A percentile compares a stretch with the other conserved stretches of the same genome.
phyloP scores from a whole-genome alignment of 192 early-diverging fungal species.

The Endogone sp. region DNA sequence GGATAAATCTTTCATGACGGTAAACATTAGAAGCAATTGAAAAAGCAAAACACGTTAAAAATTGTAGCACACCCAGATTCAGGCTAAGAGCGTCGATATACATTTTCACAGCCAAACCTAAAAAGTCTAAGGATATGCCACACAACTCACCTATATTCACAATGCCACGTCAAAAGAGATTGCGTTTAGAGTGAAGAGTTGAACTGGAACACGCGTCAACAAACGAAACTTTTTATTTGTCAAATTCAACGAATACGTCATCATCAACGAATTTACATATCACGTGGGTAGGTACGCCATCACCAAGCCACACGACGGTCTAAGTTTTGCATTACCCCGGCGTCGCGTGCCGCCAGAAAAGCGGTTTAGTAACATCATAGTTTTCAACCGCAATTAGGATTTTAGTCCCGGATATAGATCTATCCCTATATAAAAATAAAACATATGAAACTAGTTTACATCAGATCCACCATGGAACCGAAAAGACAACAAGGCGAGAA shows the following conservation, averaged over 20 bases:
- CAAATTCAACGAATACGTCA: neutral
- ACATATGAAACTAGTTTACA: neutral
- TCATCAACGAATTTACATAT: neutral
- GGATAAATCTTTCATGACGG: neutral
- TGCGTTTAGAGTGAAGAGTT: neutral
- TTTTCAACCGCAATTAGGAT: neutral
- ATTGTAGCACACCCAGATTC: neutral
- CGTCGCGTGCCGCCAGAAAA: no score
- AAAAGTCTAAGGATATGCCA: neutral
- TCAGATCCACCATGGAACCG: neutral
- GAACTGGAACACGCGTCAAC: neutral
- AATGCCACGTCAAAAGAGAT: neutral
- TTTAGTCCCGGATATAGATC: neutral
- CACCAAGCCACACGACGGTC: neutral
- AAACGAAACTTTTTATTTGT: neutral
- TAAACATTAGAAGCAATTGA: neutral
- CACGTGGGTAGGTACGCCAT: neutral
- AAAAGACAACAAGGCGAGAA: neutral
- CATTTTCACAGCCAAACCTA: neutral
- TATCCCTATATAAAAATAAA: neutral
- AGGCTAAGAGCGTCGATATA: neutral
- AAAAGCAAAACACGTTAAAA: neutral
- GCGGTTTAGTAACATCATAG: no score
- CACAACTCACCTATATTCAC: neutral
- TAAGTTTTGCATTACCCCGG: neutral